These are phyloP conservation scores for Trichoderma sp. DNA, from an alignment of 2,329 filamentous ascomycete species.

Conservation along the genomic window DNA sequence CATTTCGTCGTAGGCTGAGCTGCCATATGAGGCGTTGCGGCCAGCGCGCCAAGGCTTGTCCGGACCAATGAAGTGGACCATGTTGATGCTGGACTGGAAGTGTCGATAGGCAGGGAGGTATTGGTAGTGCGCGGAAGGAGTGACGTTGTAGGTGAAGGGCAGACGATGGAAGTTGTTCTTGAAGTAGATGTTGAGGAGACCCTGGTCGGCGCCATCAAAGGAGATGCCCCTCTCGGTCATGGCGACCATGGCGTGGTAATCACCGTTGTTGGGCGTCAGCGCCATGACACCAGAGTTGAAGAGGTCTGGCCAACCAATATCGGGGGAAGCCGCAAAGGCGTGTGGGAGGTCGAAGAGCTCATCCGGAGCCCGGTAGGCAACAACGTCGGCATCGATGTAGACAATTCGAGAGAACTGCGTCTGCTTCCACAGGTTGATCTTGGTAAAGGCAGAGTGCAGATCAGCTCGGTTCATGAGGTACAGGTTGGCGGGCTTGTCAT, in stretches of 20 bases:
- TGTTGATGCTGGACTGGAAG: conserved; percentile 84
- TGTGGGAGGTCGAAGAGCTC: conserved; percentile 76
- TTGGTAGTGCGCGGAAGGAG: conserved; percentile 94
- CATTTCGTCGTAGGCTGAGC: conserved; percentile 77
- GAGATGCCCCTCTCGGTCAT: conserved; percentile 86
- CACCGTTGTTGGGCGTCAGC: conserved; percentile 79
- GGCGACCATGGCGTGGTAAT: conserved; percentile 81
- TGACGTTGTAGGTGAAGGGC: conserved; percentile 96
- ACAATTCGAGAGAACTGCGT: conserved; percentile 89
- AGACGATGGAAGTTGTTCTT: conserved; percentile 79
- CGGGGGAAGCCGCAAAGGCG: conserved; percentile 73
- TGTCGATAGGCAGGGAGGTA: conserved; percentile 94
- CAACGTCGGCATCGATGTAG: conserved; percentile 91
- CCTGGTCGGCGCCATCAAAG: conserved; percentile 96
- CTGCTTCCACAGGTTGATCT: conserved; percentile 92
- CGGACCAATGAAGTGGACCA: conserved; percentile 92
- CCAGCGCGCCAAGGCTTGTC: conserved; percentile 85
- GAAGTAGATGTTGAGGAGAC: conserved; percentile 93
- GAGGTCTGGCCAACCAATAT: conserved; percentile 96
- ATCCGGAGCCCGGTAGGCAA: conserved; percentile 87
- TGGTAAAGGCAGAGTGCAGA: conserved; percentile 90
- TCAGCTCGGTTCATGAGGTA: conserved; percentile 90
- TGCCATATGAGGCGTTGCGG: conserved; percentile 54
- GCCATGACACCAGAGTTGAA: conserved; percentile 99
- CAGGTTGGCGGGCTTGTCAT: conserved; percentile 76